Evolutionary conservation across 1,284 basidiomycete genomes (phyloP).

Genomic region (Phellopilus nigrolimitatus): DNA sequence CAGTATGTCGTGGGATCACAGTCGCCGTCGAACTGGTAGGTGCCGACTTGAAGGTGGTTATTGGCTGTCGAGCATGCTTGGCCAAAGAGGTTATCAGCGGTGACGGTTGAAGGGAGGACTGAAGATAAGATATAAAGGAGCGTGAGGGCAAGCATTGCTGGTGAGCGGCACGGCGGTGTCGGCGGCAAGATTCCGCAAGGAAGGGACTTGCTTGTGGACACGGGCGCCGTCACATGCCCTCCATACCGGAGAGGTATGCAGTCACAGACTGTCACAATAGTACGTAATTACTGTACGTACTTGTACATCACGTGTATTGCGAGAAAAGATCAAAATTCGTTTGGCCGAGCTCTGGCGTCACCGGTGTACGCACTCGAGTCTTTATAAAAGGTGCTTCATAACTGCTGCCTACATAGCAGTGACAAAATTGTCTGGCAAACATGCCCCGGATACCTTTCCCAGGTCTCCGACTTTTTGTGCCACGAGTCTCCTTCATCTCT

Average conservation of each 20-base stretch:
- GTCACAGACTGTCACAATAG: too few species aligned
- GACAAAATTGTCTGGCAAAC: too few species aligned
- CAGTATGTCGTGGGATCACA: conserved; percentile 73
- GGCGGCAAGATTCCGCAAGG: conserved; percentile 8
- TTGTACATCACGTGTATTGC: too few species aligned
- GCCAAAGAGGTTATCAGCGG: conserved; percentile 40
- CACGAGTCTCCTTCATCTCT: conserved; percentile 29
- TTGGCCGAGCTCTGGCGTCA: too few species aligned
- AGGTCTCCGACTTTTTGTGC: conserved; percentile 29
- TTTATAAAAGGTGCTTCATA: too few species aligned
- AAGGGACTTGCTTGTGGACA: conserved; percentile 5
- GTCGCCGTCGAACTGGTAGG: conserved; percentile 73
- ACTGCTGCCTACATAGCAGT: too few species aligned
- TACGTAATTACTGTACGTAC: too few species aligned
- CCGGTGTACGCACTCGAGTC: too few species aligned
- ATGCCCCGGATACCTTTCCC: conserved; percentile 15
- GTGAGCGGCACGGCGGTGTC: neutral
- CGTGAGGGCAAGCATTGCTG: conserved; percentile 34
- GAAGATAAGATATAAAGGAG: conserved; percentile 37
- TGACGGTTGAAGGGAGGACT: conserved; percentile 30
- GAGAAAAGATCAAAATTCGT: too few species aligned
- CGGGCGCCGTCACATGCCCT: too few species aligned
- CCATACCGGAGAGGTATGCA: too few species aligned
- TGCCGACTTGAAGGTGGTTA: conserved; percentile 67
- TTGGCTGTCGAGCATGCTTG: conserved; percentile 47